Evolutionary conservation across 2,329 filamentous ascomycete species (phyloP).

Genomic region (Beauveria sp.): DNA sequence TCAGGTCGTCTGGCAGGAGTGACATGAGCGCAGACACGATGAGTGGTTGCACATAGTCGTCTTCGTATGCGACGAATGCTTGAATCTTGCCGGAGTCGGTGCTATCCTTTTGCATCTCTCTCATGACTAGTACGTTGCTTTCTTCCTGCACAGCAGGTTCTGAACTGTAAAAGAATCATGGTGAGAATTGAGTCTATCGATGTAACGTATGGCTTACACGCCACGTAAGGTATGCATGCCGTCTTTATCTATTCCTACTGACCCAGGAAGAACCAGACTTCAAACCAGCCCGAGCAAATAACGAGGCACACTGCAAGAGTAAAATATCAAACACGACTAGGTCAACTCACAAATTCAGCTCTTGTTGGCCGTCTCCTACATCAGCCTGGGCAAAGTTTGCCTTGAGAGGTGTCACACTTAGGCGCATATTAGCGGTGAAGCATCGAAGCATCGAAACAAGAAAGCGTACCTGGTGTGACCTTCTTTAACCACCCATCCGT

Average conservation of each 20-base stretch:
- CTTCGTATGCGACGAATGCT: conserved; percentile 76
- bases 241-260: conserved; percentile 11
- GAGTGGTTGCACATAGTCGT: conserved; percentile 81
- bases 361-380: conserved; percentile 54
- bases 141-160: not conserved
- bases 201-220: conserved; percentile 13
- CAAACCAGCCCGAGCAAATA: not conserved
- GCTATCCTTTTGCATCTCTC: conserved; percentile 14
- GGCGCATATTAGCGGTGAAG: not conserved
- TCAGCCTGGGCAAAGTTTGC: conserved; percentile 83
- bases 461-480: conserved; percentile 68
- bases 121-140: conserved; percentile 14
- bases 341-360: conserved; percentile 75
- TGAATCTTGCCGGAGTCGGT: conserved; percentile 31
- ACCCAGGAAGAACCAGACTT: conserved; percentile 10
- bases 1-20: conserved; percentile 46
- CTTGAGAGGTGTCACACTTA: conserved; percentile 78
- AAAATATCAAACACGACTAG: not conserved
- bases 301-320: not conserved
- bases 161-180: conserved; percentile 18
- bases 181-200: conserved; percentile 32
- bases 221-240: conserved; percentile 15
- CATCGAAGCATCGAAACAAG: not conserved
- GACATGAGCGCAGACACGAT: conserved; percentile 64
- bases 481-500: conserved; percentile 87